A percentile compares a stretch with the other conserved stretches of the same genome.
Conservation (phyloP, 202 grass and related monocot species). For the Brachypodium distachyon region DNA sequence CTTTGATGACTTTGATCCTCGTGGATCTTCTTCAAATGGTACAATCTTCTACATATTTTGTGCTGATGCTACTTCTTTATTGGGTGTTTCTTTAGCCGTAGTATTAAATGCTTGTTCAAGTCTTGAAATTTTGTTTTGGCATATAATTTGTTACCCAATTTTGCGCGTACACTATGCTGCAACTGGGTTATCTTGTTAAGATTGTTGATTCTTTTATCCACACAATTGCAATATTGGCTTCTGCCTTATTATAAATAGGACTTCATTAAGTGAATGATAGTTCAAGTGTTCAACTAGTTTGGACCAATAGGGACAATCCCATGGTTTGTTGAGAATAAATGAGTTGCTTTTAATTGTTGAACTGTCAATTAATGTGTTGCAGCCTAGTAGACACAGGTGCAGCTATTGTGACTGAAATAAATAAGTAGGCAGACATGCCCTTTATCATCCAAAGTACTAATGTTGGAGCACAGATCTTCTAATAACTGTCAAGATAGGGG, state of each 20-base stretch:
- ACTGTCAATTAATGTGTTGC: conserved; percentile 1
- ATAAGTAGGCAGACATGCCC: not conserved
- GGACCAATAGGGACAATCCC: not conserved
- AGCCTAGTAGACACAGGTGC: not conserved
- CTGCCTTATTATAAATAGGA: conserved; percentile 6
- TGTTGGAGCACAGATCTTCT: not conserved
- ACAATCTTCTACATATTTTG: conserved; percentile 4
- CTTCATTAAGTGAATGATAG: not conserved
- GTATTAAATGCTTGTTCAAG: conserved; percentile 7
- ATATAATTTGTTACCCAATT: not conserved
- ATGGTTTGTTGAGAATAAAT: not conserved
- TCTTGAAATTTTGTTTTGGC: not conserved
- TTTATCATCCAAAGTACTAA: not conserved
- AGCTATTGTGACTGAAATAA: not conserved
- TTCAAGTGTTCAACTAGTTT: not conserved
- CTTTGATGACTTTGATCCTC: conserved; percentile 93
- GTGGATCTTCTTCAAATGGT: conserved; percentile 78
- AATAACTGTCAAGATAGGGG: not conserved
- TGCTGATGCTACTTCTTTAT: conserved; percentile 4
- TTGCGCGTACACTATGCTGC: not conserved
- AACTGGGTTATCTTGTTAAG: not conserved
- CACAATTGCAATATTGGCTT: not conserved
- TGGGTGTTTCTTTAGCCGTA: not conserved
- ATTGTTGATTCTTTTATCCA: not conserved
- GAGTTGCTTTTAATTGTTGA: no score